Base-by-base conservation (phyloP, 768 basidiomycete genomes). In the Solioccasus polychromus region DNA sequence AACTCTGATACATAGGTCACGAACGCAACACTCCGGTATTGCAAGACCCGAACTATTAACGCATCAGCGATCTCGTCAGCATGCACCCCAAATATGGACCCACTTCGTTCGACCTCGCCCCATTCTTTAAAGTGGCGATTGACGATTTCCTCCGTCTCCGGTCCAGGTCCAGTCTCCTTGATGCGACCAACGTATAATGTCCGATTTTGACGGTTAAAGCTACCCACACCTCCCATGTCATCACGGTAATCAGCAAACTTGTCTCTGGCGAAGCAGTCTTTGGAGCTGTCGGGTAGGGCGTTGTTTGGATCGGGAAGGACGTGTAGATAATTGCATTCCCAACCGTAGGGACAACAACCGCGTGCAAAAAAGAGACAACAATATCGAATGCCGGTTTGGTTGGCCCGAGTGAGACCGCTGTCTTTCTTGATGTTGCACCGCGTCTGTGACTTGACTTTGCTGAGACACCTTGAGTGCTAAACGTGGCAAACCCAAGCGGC, bases 191-290 rank as follows among this genome's bases (percentile, higher is more conserved):
- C 80, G 63, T 99, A 99, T 14, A 99, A 63, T 30, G 96, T 98
- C 48, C 95, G 72, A 64, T 99, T 99, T 66, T 92, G 87, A 30
- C 94, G 71, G 58, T 87, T 88, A 71, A 98, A 98, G 48, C 89
- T 92, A 11, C 96, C 96, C 24, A 98, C 95, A 69, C 96, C 96
- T 57, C 96, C 96, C 96, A 99, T 98, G 64, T 99, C 96, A 63
- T 99, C 96, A 49, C 95, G 75, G 68, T 99, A 99, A 67, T 96
- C 93, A 0, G 93, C 72, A 66, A 97, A 96, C 70, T 97, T 97
- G 72, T 96, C 93, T 36, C 96, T 75, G 1, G 91, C 92, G 62
- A 99, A 99, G 63, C 92, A 95, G 66, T 99, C 96, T 64, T 95
- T 90, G 7, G 93, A 91, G 35, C 83, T 84, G 68, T 98, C 95